Conservation (phyloP, 192 early-diverging fungal species). For the Coemansia sp. region DNA sequence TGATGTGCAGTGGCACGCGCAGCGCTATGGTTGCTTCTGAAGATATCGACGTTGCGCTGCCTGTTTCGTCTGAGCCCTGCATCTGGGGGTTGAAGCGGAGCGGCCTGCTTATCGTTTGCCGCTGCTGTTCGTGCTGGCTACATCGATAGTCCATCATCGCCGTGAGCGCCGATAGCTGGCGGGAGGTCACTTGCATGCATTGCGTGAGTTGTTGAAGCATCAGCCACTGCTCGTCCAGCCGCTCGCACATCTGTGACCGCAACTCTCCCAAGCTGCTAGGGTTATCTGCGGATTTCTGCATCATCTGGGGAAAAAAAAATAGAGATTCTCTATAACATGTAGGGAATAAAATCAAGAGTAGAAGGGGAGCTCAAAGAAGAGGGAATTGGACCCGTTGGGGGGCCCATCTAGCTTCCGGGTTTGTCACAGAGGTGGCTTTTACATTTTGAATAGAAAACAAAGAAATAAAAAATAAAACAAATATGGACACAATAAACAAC, state of each 20-base stretch:
- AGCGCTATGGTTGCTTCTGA: constrained; percentile 24
- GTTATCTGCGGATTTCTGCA: not conserved
- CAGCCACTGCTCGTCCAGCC: constrained; percentile 49
- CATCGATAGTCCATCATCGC: not conserved
- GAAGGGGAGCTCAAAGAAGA: not conserved
- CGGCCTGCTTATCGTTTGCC: constrained; percentile 9
- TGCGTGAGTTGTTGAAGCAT: constrained; percentile 38
- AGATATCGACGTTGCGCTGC: not conserved
- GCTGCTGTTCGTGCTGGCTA: constrained; percentile 8
- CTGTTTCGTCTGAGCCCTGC: not conserved
- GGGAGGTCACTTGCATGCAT: constrained; percentile 31
- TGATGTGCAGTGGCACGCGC: constrained; percentile 13
- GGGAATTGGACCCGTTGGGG: not conserved
- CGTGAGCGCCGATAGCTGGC: constrained; percentile 28
- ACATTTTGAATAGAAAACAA: not conserved
- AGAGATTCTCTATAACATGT: not conserved
- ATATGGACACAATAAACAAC: constrained; percentile 6
- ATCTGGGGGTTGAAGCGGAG: constrained; percentile 28
- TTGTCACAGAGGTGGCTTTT: not conserved
- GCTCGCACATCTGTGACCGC: constrained; percentile 25
- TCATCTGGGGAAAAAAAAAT: not conserved
- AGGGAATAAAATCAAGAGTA: no score
- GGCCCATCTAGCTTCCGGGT: not conserved
- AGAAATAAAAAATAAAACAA: constrained; percentile 6
- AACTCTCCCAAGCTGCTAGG: constrained; percentile 20